Base-by-base conservation (phyloP, 345 rosid genomes). In the Camelina sativa region DNA sequence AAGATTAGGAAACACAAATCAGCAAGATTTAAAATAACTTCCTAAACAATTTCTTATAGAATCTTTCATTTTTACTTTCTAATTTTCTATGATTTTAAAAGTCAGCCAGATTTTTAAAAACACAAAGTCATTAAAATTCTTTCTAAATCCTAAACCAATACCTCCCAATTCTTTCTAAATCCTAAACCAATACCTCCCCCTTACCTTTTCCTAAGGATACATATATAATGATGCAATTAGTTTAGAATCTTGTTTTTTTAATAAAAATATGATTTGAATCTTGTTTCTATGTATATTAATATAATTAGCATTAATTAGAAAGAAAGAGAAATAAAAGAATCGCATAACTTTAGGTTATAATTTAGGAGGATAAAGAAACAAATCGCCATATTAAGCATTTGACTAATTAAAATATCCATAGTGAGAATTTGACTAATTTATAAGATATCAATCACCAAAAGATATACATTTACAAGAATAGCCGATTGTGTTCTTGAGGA, bases 381-480 rank as follows among this genome's bases (percentile, higher is more conserved):
- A 48, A 43, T 28, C n/a, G 2, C 56, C 63, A 51, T 38, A 37
- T 11, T 61, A 61, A 62, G 76, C 62, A 70, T 28, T 28, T 28
- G 30, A 28, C 4, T 28, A 28, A 28, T 28, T 28, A 47, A 10
- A 53, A 57, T 35, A 46, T 59, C 62, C 19, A 52, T 22, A 58
- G 40, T 75, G 55, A 37, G 68, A 28, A 28, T 52, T 52, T 54
- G 34, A 40, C 62, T 53, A 61, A 68, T 68, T 68, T 19, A 61
- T 7, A 67, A 67, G 73, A 75, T 50, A 47, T 23, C 41, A 65
- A n/a, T 51, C 57, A 9, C 15, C 8, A 38, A 59, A 65, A 58
- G 22, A 61, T 76, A 41, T 16, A n/a, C 15, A 50, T 53, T 20
- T 52, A 62, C 68, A 75, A 43, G 11, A 30, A 68, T 76, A 54